Percentiles rank a stretch among this genome's conserved stretches.
These are phyloP conservation scores for Irpex rosettiformis DNA, from an alignment of 1,284 basidiomycete species.

Conservation along the genomic window DNA sequence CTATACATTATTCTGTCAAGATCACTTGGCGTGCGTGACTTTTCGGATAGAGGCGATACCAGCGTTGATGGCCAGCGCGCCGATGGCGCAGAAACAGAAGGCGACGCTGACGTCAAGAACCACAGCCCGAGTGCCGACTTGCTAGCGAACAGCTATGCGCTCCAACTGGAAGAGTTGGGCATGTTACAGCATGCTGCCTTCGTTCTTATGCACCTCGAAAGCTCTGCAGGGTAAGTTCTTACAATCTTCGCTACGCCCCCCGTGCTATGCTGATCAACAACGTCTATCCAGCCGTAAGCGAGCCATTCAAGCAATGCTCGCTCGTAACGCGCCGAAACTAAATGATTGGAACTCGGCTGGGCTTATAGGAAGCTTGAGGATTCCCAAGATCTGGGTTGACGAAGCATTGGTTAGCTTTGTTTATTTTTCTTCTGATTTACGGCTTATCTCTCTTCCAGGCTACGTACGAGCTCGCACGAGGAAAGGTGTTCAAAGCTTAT, in stretches of 20 bases:
- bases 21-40: constrained; percentile 80
- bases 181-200: constrained; percentile 87
- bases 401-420: constrained; percentile 69
- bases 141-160: constrained; percentile 81
- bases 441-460: constrained; percentile 44
- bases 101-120: constrained; percentile 52
- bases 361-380: constrained; percentile 70
- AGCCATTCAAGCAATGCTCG: constrained; percentile 79
- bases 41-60: constrained; percentile 70
- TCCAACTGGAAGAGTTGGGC: constrained; percentile 81
- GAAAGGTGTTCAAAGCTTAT: constrained; percentile 76
- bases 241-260: not conserved
- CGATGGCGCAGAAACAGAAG: constrained; percentile 30
- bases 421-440: not conserved
- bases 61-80: constrained; percentile 29
- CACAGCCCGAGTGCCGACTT: constrained; percentile 83
- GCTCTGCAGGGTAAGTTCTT: constrained; percentile 62
- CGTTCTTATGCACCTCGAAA: constrained; percentile 87
- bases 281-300: constrained; percentile 56
- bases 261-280: not conserved
- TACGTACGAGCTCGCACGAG: constrained; percentile 56
- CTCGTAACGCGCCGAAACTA: constrained; percentile 67
- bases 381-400: constrained; percentile 85
- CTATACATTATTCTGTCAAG: constrained; percentile 86
- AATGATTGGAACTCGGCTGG: constrained; percentile 72